Evolutionary conservation across 306 rosid species (phyloP), one percentile per base, ranked within the genome.

Genomic region (Dicorynia guianensis): DNA sequence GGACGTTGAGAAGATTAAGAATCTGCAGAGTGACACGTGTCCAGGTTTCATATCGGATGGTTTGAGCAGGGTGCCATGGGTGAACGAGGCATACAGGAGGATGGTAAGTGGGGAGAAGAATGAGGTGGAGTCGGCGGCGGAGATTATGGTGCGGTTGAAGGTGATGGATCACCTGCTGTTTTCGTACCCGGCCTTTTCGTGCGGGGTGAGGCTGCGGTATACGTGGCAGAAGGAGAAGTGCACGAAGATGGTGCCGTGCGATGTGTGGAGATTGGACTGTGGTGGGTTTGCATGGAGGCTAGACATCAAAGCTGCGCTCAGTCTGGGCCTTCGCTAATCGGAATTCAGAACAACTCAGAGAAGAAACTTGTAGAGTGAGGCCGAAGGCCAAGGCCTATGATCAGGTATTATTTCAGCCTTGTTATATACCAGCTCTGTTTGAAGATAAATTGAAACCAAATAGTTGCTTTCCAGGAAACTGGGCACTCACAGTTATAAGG

Each of bases 201-300:
- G 93, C 36, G 70, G 84, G 11, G 93, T 87, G 40, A 83, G 90
- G 52, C 39, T 89, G 8, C 86, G 86, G 87, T 80, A 87, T 76
- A 82, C 84, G 81, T 79, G 86, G 77, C 81, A 63, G 20, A 80
- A 80, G 36, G 87, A 86, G 50, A 86, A 75, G 81, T 84, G 72
- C 60, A 82, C 85, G 8, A 91, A 84, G 67, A 86, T 83, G 87
- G 90, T 87, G 19, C 97, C 95, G 0, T 89, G 95, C 68, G 97
- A 91, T 78, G 95, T 83, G 35, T 91, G 93, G 93, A 84, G 85
- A 75, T 69, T 89, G 84, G 83, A 79, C n/a, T 67, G 67, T 49
- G 93, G 87, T 35, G 89, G 89, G 20, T 83, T 83, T 81, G 95
- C 95, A 73, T 91, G 95, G 97, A 89, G 84, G 79, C 85, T 91